A percentile compares a stretch with the other conserved stretches of the same genome.
Evolutionary conservation across 1,284 basidiomycete genomes (phyloP).

Genomic region (Xerocomus minutiporus): DNA sequence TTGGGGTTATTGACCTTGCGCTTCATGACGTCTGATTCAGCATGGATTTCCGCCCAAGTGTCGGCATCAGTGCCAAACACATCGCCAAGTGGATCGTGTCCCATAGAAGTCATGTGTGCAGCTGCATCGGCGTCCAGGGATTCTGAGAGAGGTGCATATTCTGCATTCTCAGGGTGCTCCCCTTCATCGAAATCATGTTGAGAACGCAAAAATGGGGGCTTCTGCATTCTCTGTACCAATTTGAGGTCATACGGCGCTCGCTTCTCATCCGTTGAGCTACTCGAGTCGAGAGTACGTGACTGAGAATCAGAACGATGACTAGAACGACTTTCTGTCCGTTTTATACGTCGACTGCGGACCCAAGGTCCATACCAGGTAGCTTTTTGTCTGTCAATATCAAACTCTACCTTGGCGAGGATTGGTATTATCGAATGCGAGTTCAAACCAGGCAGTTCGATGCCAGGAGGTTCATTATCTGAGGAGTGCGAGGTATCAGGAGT

Average conservation of each 20-base stretch:
- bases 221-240: slow-evolving; percentile 48
- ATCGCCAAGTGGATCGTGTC: slow-evolving; percentile 43
- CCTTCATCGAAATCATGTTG: slow-evolving; percentile 25
- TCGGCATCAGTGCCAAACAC: slow-evolving; percentile 57
- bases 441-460: slow-evolving; percentile 62
- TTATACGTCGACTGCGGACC: slow-evolving; percentile 59
- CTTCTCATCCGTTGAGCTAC: slow-evolving; percentile 27
- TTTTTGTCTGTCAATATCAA: slow-evolving; percentile 72
- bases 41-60: slow-evolving; percentile 54
- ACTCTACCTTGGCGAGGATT: slow-evolving; percentile 83
- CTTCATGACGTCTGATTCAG: slow-evolving; percentile 25
- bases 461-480: slow-evolving; percentile 41
- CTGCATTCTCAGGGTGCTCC: slow-evolving; percentile 18
- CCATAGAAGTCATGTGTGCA: slow-evolving; percentile 18
- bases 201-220: slow-evolving; percentile 31
- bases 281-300: slow-evolving; percentile 20
- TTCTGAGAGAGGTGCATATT: slow-evolving; percentile 36
- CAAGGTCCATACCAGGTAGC: slow-evolving; percentile 82
- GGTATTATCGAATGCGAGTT: slow-evolving; percentile 62
- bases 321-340: slow-evolving; percentile 45
- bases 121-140: slow-evolving; percentile 23
- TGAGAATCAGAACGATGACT: slow-evolving; percentile 27
- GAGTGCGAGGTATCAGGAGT: slow-evolving; percentile 57
- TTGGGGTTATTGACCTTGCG: slow-evolving; percentile 36
- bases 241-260: slow-evolving; percentile 45